A percentile compares a stretch with the other conserved stretches of the same genome.
Conservation (phyloP, 2,329 filamentous ascomycete genomes). For the Arthrinium phaeospermum region DNA sequence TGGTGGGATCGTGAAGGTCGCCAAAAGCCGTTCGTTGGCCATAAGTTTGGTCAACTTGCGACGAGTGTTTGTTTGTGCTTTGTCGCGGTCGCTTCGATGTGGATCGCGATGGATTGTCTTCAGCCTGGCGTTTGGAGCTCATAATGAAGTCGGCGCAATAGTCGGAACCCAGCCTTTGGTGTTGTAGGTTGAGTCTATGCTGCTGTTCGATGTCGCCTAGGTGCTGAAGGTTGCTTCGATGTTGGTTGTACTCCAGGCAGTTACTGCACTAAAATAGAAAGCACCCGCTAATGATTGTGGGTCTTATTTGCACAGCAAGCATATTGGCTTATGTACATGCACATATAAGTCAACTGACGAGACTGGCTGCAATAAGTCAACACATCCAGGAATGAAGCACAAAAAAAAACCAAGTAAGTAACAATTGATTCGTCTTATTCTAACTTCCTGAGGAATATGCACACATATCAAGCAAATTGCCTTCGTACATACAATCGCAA, state of each 20-base stretch:
- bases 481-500: background rate
- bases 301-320: background rate
- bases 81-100: conserved; percentile 31
- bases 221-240: background rate
- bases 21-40: conserved; percentile 66
- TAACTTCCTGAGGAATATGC: background rate
- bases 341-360: background rate
- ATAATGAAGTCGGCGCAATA: conserved; percentile 22
- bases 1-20: conserved; percentile 51
- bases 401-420: background rate
- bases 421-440: no score
- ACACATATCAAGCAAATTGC: background rate
- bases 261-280: background rate
- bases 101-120: conserved; percentile 26
- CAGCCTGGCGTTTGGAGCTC: conserved; percentile 35
- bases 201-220: background rate
- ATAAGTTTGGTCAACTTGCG: conserved; percentile 52
- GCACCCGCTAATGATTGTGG: background rate
- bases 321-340: background rate
- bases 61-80: conserved; percentile 22
- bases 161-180: background rate
- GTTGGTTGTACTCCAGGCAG: background rate
- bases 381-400: background rate
- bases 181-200: background rate
- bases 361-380: background rate